Conservation (phyloP, 2,329 filamentous ascomycete genomes). For the Xylariales sp. region DNA sequence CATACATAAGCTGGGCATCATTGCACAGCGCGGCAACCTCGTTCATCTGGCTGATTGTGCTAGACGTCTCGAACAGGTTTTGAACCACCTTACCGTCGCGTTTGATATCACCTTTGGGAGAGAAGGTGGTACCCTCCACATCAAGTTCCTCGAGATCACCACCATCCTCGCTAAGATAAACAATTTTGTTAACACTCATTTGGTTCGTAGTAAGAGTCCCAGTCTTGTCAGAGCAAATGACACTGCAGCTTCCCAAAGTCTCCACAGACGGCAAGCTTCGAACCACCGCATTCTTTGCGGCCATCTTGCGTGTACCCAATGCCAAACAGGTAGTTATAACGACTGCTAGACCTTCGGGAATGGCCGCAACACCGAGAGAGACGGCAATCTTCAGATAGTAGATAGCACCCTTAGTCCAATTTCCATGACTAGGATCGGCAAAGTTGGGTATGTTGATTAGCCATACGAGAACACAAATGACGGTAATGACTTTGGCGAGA, state of each 20-base stretch:
- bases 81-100: slow-evolving; percentile 74
- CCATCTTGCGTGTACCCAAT: slow-evolving; percentile 97
- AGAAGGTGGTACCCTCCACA: slow-evolving; percentile 92
- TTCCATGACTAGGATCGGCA: slow-evolving; percentile 91
- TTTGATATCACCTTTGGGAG: slow-evolving; percentile 80
- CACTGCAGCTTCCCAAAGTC: slow-evolving; percentile 97
- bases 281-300: slow-evolving; percentile 96
- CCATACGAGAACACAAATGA: slow-evolving; percentile 97
- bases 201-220: slow-evolving; percentile 98
- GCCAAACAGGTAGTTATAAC: slow-evolving; percentile 99
- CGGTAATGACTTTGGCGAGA: slow-evolving; percentile 96
- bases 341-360: slow-evolving; percentile 95
- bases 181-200: slow-evolving; percentile 97
- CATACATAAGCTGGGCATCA: slow-evolving; percentile 84
- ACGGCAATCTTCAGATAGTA: slow-evolving; percentile 99
- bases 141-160: slow-evolving; percentile 84
- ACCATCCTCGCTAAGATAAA: slow-evolving; percentile 81
- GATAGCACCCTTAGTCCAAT: slow-evolving; percentile 95
- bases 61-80: slow-evolving; percentile 76
- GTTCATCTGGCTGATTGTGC: slow-evolving; percentile 82
- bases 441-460: slow-evolving; percentile 98
- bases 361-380: slow-evolving; percentile 95
- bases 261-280: slow-evolving; percentile 96
- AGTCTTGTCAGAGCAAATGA: slow-evolving; percentile 99
- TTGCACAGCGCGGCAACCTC: slow-evolving; percentile 85